Base-by-base conservation (phyloP, 331 rosid genomes). In the Malus hybrid region DNA sequence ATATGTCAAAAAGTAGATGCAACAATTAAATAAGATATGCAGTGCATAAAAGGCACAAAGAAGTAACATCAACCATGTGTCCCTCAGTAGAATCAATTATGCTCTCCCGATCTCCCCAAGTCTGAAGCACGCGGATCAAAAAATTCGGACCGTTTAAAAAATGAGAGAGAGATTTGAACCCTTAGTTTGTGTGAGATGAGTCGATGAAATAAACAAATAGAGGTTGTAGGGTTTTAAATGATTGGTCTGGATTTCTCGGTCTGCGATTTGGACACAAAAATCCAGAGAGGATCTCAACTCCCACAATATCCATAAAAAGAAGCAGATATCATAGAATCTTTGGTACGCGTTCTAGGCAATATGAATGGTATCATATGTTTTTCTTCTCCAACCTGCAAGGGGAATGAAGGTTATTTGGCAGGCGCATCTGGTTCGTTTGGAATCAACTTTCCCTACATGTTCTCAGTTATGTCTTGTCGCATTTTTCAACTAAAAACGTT, bases 341-440 rank as follows among this genome's bases (percentile, higher is more conserved):
- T 7, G 68, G 1, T 16, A 16, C 13, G 13, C 6, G 4, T 64
- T 3, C 5, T 29, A 64, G 22, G 67, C 7, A 16, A 64, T 29
- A 32, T 64, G 10, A 64, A 64, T 16, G 68, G 68, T 7, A 31
- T 64, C 68, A 16, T 29, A 7, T 64, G 28, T 13, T 15, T 62
- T 28, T 61, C 18, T 14, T 64, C 33, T 31, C 44, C 75, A 13
- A 71, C 5, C 20, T 20, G 54, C 54, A 31, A 31, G 31, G 75
- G 33, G 22, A 33, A 56, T 31, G 33, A n/a, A 31, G 73, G 28
- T 46, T 5, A 2, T n/a, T 29, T 31, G 32, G 19, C 27, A 32
- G 33, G 3, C 13, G 75, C 66, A 71, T 56, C 75, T 13, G 50
- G 44, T 72, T 72, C 76, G 7, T 72, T 72, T 72, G 56, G 76